Evolutionary conservation across 208 protist species (phyloP).

Genomic region (Leishmania braziliensis): DNA sequence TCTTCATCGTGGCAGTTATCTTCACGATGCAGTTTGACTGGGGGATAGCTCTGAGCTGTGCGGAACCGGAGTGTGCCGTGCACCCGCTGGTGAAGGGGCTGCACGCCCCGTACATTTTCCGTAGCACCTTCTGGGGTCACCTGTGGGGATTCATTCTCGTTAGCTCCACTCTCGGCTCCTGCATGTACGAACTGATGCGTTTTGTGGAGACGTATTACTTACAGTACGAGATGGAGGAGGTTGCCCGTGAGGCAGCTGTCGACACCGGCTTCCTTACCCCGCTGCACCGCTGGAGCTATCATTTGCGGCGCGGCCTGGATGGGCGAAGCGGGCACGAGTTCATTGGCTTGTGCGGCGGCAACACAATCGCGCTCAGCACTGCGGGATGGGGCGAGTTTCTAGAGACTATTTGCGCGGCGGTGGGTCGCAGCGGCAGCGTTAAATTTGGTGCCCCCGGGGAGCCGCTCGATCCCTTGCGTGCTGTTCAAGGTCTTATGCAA

Average conservation of each 20-base stretch:
- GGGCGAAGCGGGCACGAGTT: constrained; percentile 44
- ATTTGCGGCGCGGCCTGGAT: constrained; percentile 38
- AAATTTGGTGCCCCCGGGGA: constrained; percentile 29
- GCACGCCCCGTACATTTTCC: constrained; percentile 50
- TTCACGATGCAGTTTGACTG: constrained; percentile 75
- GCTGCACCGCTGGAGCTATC: constrained; percentile 50
- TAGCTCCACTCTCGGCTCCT: constrained; percentile 36
- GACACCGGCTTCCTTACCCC: constrained; percentile 68
- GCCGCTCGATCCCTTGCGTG: constrained; percentile 61
- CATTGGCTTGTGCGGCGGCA: constrained; percentile 24
- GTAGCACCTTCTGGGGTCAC: constrained; percentile 27
- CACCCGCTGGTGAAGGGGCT: constrained; percentile 39
- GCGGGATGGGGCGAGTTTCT: constrained; percentile 75
- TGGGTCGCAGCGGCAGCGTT: constrained; percentile 27
- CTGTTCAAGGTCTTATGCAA: constrained; percentile 70
- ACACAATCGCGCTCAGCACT: constrained; percentile 50
- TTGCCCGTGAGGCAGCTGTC: constrained; percentile 51
- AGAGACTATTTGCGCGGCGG: constrained; percentile 50
- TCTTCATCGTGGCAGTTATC: constrained; percentile 52
- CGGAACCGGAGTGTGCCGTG: constrained; percentile 54
- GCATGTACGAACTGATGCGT: constrained; percentile 59
- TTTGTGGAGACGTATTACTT: constrained; percentile 54
- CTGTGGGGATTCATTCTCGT: constrained; percentile 46
- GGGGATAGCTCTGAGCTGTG: constrained; percentile 53
- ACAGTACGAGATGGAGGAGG: constrained; percentile 51